Base-by-base conservation (phyloP, 192 early-diverging fungal genomes). In the Podila epicladia region DNA sequence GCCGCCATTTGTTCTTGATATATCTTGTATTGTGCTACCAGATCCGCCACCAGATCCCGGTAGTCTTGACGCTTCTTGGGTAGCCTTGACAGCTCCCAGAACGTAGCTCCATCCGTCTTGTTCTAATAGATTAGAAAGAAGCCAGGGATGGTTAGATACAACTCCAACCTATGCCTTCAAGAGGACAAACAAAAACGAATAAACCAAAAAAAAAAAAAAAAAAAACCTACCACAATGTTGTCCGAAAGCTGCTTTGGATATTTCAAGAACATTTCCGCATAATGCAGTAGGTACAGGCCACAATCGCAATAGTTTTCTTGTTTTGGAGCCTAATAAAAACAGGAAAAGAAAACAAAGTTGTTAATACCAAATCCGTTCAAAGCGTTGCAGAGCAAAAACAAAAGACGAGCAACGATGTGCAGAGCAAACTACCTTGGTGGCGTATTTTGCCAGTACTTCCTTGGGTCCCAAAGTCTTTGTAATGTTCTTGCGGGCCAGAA, bases 271-370 rank as follows among this genome's bases (percentile, higher is more conserved):
- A 84, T 68, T 62, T 96, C 93, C 5, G 94, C 87, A 68, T 93
- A 94, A 67, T 95, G 89, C 9, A 95, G 75, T n/a, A 97, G 55
- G 82, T 89, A 96, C 19, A 97, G 83, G n/a, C 96, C 96, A 72
- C 96, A 97, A 77, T 97, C 96, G 65, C 91, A 94, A 71, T 87
- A 77, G 71, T 97, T 97, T 62, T 84, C 69, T 63, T 97, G 96
- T 28, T 84, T 64, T 20, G 94, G 94, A 22, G 91, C 88, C 78
- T 92, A 67, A 4, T 91, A 67, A 4, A n/a, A 26, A 35, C 24
- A 4, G 51, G 45, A 26, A 22, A 58, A 53, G 26, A 17, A 28
- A 59, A 37, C 20, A 17, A 31, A 37, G 1, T 12, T 1, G 29
- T 17, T 67, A 4, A 17, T 19, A 20, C 38, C 53, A 24, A 20